Evolutionary conservation across 2,329 filamentous ascomycete genomes (phyloP).

Genomic region (Colletotrichum gloeosporioides): DNA sequence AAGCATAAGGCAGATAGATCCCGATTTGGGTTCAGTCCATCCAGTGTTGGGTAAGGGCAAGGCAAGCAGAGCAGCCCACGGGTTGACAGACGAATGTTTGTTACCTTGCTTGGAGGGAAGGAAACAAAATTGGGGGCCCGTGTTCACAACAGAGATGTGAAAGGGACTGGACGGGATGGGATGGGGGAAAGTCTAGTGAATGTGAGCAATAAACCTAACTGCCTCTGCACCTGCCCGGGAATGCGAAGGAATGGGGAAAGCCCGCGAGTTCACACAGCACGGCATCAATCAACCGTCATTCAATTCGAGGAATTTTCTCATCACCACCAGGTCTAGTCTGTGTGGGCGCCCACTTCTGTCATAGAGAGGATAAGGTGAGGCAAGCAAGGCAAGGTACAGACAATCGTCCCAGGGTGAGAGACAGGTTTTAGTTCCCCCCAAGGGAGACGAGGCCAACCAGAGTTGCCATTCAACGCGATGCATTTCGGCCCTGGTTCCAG

Average conservation of each 20-base stretch:
- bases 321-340: background rate
- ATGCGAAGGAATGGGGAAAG: background rate
- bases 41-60: background rate
- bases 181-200: background rate
- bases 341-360: background rate
- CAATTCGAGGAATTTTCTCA: background rate
- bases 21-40: background rate
- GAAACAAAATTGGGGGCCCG: background rate
- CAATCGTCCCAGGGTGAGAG: conserved; percentile 15
- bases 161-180: background rate
- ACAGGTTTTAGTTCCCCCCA: conserved; percentile 34
- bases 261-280: background rate
- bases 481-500: conserved; percentile 5
- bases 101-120: background rate
- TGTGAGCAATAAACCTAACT: background rate
- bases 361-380: background rate
- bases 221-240: background rate
- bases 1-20: background rate
- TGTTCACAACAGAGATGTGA: background rate
- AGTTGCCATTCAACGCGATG: background rate
- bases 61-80: background rate
- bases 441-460: conserved; percentile 28
- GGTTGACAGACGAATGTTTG: background rate
- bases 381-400: background rate
- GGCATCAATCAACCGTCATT: background rate